These are phyloP conservation scores for Nepenthes mirabilis DNA, from an alignment of 148 eudicot genomes.

Conservation along the genomic window DNA sequence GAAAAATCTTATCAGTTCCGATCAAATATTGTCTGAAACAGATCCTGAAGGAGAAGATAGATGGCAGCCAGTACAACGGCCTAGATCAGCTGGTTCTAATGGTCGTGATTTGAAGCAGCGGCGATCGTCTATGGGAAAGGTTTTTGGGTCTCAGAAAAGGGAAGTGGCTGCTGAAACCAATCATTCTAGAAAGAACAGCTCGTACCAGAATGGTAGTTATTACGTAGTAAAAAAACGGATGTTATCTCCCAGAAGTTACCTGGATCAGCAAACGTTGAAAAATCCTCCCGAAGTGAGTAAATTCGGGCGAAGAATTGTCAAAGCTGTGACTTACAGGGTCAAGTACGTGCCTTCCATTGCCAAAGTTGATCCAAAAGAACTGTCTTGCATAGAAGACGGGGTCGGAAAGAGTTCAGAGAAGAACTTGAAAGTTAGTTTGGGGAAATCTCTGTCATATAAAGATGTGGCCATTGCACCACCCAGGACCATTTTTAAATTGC, in stretches of 20 bases:
- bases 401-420: slow-evolving; percentile 34
- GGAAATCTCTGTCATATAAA: slow-evolving; percentile 95
- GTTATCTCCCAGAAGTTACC: slow-evolving; percentile 42
- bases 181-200: slow-evolving; percentile 38
- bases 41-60: slow-evolving; percentile 78
- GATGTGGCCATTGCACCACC: slow-evolving; percentile 99
- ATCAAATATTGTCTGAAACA: slow-evolving; percentile 33
- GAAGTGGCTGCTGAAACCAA: slow-evolving; percentile 49
- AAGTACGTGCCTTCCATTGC: slow-evolving; percentile 59
- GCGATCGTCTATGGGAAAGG: slow-evolving; percentile 40
- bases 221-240: slow-evolving; percentile 63
- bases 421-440: slow-evolving; percentile 69
- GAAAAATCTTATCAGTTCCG: slow-evolving; percentile 17
- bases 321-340: slow-evolving; percentile 74
- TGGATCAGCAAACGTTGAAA: slow-evolving; percentile 49
- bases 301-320: slow-evolving; percentile 66
- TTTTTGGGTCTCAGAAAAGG: slow-evolving; percentile 64
- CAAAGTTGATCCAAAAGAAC: slow-evolving; percentile 29
- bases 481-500: slow-evolving; percentile 70
- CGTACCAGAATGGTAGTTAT: slow-evolving; percentile 43
- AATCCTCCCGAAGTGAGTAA: slow-evolving; percentile 39
- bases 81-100: slow-evolving; percentile 62
- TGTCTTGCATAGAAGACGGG: slow-evolving; percentile 30
- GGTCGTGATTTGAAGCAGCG: slow-evolving; percentile 69
- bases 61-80: slow-evolving; percentile 94